Evolutionary conservation across 2,329 filamentous ascomycete genomes (phyloP), one percentile per base, ranked within the genome.

Genomic region (Verruconis gallopava): DNA sequence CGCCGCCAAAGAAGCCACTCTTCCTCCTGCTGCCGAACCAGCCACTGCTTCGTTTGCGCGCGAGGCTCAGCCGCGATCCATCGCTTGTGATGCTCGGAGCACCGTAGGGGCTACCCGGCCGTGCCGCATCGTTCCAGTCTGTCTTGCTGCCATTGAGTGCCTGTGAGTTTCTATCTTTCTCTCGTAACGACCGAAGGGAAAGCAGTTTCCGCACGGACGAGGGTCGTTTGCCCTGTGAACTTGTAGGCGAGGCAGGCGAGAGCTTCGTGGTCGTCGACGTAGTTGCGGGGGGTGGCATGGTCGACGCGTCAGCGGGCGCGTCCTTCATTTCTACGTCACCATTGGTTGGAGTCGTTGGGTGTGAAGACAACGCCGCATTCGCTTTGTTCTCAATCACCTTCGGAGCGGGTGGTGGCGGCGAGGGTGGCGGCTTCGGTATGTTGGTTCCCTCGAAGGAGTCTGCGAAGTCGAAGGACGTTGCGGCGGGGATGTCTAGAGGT

Each of bases 371-470:
- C 21, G 60, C 59, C 9, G 60, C 60, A 40, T 53, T 52, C 57
- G 57, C 32, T 59, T 61, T 6, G 59, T 48, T 63, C 63, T 42
- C 56, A 54, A 38, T 60, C 63, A 44, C 60, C 60, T 35, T 61
- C 60, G 25, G 60, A 63, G 42, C 63, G 56, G 36, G 60, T 62
- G 54, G 62, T 60, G 49, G 60, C 56, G 52, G 63, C 55, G 39
- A 60, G 59, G n/a, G 35, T 39, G 25, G 47, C 37, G 19, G 44
- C 42, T 12, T 39, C 32, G n/a, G 43, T 43, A 18, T 28, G 20
- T 36, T n/a, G 25, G 9, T 30, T n/a, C 25, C 25, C 6, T 30
- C 25, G 25, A 30, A 30, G 6, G 25, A 30, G n/a, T 30, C n/a
- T n/a, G 25, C 25, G n/a, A 30, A 30, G 25, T 30, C 25, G 25